Evolutionary conservation across 805 yeast genomes (phyloP), one percentile per base, ranked within the genome.

Genomic region (Suhomyces emberorum): DNA sequence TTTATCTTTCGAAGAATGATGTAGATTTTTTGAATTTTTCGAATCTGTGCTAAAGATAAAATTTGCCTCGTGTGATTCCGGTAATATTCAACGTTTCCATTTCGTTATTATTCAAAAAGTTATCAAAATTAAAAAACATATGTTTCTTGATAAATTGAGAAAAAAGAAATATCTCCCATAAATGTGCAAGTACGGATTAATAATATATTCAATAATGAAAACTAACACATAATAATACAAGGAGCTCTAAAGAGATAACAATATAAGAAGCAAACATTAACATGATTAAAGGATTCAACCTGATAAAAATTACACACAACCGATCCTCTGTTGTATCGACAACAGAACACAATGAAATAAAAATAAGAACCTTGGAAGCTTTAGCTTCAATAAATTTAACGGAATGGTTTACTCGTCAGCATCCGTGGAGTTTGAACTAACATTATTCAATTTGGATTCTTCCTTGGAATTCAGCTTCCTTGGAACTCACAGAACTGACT

Each of bases 181-280:
- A 95, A 5, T 87, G 96, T 55, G 76, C 91, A 2, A 82, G 88
- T 51, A 71, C 78, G 14, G 93, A 84, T 53, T 85, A 35, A 9
- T 10, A 28, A 23, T 29, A 17, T 24, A 24, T n/a, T n/a, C 25
- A 7, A 16, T 21, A 25, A 30, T 12, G 15, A 25, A 30, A 34
- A 11, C n/a, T n/a, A n/a, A n/a, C n/a, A 30, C 24, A 18, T 15
- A 29, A 35, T 29, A 30, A 30, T 18, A 35, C 34, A 30, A 16
- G 27, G 17, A 21, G 19, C 17, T 28, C 12, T 6, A 26, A 23
- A 5, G n/a, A 14, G 12, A n/a, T 11, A 7, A n/a, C 7, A 23
- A 23, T 8, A n/a, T 8, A 23, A n/a, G 12, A 23, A 23, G 12
- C 12, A 23, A n/a, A 23, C 12, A 23, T 23, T 23, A 23, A 23